Evolutionary conservation across 75 land plant genomes (phyloP).

Genomic region (Selaginella moellendorffii): DNA sequence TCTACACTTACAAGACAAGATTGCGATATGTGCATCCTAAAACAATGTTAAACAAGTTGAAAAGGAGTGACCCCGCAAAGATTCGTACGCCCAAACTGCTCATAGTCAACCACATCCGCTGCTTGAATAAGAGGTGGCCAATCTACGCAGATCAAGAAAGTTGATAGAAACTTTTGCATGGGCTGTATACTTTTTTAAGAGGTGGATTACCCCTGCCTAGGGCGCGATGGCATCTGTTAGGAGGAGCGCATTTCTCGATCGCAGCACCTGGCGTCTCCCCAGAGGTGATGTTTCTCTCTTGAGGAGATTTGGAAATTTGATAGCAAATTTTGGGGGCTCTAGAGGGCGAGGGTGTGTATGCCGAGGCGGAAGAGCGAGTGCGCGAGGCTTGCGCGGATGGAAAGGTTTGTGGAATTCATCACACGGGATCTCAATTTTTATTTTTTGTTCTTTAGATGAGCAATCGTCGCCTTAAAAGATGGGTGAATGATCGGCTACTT

Average conservation of each 20-base stretch:
- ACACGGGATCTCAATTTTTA: background rate
- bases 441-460: slow-evolving; percentile 41
- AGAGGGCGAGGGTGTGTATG: background rate
- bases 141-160: too few species aligned
- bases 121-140: too few species aligned
- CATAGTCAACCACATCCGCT: too few species aligned
- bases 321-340: background rate
- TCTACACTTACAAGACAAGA: too few species aligned
- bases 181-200: too few species aligned
- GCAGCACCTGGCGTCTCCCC: background rate
- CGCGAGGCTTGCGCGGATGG: background rate
- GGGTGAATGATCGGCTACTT: slow-evolving; percentile 79
- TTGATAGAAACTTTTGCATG: too few species aligned
- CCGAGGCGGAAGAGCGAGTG: background rate
- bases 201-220: too few species aligned
- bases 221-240: too few species aligned
- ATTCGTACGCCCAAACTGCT: too few species aligned
- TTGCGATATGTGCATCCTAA: too few species aligned
- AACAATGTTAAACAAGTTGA: too few species aligned
- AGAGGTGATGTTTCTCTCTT: background rate
- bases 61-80: too few species aligned
- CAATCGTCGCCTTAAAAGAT: slow-evolving; percentile 68
- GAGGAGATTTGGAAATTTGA: background rate
- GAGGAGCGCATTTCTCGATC: background rate
- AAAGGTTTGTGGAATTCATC: background rate